Conservation (phyloP, 2,329 filamentous ascomycete genomes). For the Coniochaeta sp. region DNA sequence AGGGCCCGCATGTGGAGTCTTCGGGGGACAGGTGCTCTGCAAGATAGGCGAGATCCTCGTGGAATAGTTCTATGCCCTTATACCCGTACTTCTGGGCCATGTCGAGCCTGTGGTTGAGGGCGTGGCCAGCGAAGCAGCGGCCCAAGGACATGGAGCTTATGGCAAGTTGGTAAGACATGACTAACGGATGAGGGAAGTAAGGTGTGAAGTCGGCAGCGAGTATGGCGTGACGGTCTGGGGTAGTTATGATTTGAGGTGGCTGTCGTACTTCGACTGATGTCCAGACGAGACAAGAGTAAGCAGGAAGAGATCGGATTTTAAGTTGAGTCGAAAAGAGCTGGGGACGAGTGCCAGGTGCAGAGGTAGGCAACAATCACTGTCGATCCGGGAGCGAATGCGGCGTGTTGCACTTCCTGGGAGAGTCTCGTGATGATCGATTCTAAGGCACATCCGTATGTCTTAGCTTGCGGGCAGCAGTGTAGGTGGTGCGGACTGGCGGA, state of each 20-base stretch:
- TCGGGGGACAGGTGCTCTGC: conserved; percentile 26
- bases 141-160: conserved; percentile 68
- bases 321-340: not conserved
- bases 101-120: conserved; percentile 59
- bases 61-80: conserved; percentile 67
- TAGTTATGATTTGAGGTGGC: too few species aligned
- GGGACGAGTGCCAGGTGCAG: too few species aligned
- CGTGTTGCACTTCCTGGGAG: too few species aligned
- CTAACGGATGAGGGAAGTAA: not conserved
- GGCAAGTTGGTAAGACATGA: conserved; percentile 1
- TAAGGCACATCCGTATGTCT: too few species aligned
- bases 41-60: conserved; percentile 64
- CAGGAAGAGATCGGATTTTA: not conserved
- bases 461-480: too few species aligned
- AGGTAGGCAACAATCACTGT: too few species aligned
- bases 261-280: not conserved
- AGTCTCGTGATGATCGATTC: too few species aligned
- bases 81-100: conserved; percentile 60
- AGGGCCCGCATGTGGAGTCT: conserved; percentile 8
- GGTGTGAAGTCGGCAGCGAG: not conserved
- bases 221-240: too few species aligned
- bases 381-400: too few species aligned
- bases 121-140: conserved; percentile 60
- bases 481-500: too few species aligned
- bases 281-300: not conserved